A percentile compares a stretch with the other conserved stretches of the same genome.
Evolutionary conservation across 1,139 yeast genomes (phyloP).

Genomic region (Kluyveromyces sp.): DNA sequence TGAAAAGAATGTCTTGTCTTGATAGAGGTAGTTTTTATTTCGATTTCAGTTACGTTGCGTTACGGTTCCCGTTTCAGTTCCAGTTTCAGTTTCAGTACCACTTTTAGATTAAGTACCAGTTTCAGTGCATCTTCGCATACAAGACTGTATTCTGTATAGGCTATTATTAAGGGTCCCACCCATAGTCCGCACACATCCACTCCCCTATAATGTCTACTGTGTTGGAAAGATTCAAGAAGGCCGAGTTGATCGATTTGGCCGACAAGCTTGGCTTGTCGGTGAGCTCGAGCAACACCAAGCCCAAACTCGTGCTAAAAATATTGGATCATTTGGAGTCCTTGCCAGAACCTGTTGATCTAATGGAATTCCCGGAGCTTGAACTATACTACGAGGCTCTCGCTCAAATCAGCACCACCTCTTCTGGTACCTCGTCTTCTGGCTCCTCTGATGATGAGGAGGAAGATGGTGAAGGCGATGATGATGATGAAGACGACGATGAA

Average conservation of each 20-base stretch:
- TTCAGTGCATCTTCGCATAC: no score
- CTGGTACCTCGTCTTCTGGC: conserved; percentile 8
- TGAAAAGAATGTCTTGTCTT: no score
- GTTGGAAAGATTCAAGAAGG: conserved; percentile 22
- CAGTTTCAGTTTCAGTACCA: no score
- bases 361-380: conserved; percentile 25
- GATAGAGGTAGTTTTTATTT: no score
- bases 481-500: conserved; percentile 7
- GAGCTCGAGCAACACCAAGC: conserved; percentile 18
- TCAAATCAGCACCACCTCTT: neutral
- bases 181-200: neutral
- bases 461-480: conserved; percentile 2
- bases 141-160: no score
- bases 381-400: conserved; percentile 19
- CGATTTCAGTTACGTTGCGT: no score
- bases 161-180: neutral
- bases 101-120: no score
- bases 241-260: conserved; percentile 23
- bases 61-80: no score
- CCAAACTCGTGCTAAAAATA: conserved; percentile 16
- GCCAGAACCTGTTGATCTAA: conserved; percentile 18
- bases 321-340: conserved; percentile 17
- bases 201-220: conserved; percentile 6
- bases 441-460: no score
- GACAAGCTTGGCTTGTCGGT: conserved; percentile 20